These are phyloP conservation scores for Leccinum olivaceoglutinosum DNA, from an alignment of 1,284 basidiomycete genomes.

Conservation along the genomic window DNA sequence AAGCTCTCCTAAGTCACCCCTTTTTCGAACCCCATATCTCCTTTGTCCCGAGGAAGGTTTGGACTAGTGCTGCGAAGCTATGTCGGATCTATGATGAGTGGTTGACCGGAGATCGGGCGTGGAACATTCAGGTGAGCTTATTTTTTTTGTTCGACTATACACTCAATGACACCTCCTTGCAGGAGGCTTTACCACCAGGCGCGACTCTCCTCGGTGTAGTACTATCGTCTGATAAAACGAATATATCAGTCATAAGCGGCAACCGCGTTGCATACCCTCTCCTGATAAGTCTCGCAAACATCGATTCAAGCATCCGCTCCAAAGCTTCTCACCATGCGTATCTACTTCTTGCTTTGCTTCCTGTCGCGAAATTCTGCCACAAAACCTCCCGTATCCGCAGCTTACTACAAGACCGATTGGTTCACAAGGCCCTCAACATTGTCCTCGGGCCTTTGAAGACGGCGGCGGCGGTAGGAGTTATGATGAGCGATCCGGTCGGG, in stretches of 20 bases:
- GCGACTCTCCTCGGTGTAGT: not conserved
- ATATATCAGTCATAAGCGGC: no score
- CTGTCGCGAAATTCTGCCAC: not conserved
- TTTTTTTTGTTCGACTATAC: not conserved
- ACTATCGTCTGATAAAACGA: not conserved
- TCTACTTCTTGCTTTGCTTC: not conserved
- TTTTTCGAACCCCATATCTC: slow-evolving; percentile 1
- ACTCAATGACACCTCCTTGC: not conserved
- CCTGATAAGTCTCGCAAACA: not conserved
- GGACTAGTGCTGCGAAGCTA: not conserved
- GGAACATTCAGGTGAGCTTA: not conserved
- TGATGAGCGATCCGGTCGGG: not conserved
- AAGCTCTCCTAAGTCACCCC: not conserved
- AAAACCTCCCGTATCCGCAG: not conserved
- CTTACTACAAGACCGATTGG: not conserved
- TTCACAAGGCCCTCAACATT: not conserved
- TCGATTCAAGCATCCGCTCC: not conserved
- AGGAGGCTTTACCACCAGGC: not conserved
- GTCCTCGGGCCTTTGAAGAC: not conserved
- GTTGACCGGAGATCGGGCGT: not conserved
- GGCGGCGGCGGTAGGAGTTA: not conserved
- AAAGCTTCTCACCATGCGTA: not conserved
- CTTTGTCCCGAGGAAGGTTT: slow-evolving; percentile 6
- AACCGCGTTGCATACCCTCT: no score
- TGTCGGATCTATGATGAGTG: not conserved